These are phyloP conservation scores for Limonomyces culmigenus DNA, from an alignment of 1,284 basidiomycete genomes.

Conservation along the genomic window DNA sequence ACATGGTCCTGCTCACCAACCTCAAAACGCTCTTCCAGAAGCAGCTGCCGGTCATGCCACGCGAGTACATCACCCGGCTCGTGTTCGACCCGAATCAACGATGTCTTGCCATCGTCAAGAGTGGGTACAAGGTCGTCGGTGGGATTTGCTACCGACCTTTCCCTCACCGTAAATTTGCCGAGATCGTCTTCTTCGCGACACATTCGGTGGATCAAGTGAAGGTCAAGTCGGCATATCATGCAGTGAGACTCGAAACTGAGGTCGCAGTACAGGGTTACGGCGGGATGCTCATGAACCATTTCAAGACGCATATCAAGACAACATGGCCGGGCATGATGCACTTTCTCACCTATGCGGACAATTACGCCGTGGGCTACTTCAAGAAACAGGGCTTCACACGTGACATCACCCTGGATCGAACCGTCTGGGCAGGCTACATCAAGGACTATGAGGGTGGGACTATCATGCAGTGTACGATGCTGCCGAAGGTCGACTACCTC, in stretches of 20 bases:
- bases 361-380: slow-evolving; percentile 98
- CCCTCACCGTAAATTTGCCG: slow-evolving; percentile 86
- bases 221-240: slow-evolving; percentile 25
- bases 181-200: slow-evolving; percentile 98
- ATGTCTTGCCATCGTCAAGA: slow-evolving; percentile 88
- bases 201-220: slow-evolving; percentile 95
- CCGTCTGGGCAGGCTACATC: slow-evolving; percentile 97
- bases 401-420: slow-evolving; percentile 82
- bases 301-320: slow-evolving; percentile 84
- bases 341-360: slow-evolving; percentile 97
- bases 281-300: slow-evolving; percentile 97
- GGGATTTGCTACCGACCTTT: slow-evolving; percentile 98
- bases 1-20: slow-evolving; percentile 78
- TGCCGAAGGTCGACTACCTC: slow-evolving; percentile 83
- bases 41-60: slow-evolving; percentile 97
- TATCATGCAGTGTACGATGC: slow-evolving; percentile 97
- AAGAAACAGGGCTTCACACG: slow-evolving; percentile 99
- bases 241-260: slow-evolving; percentile 3
- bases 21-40: slow-evolving; percentile 96
- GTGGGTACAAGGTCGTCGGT: slow-evolving; percentile 91
- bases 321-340: slow-evolving; percentile 76
- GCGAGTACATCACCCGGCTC: slow-evolving; percentile 94
- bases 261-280: slow-evolving; percentile 81
- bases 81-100: slow-evolving; percentile 91
- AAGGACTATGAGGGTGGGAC: slow-evolving; percentile 99